Conservation (phyloP, 345 rosid species). For the Leavenworthia alabamica region DNA sequence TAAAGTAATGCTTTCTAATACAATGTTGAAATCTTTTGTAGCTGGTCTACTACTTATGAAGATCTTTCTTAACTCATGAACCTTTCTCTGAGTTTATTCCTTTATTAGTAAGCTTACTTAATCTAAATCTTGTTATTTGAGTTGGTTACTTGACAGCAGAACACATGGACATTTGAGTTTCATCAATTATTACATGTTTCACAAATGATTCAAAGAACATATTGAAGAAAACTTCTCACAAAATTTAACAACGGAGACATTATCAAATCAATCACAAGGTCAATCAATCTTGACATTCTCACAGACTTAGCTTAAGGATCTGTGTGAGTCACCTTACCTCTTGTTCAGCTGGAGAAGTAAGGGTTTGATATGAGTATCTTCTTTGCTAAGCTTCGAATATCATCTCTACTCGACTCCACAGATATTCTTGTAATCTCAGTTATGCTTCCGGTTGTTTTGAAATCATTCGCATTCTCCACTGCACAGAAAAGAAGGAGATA, state of each 20-base stretch:
- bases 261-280: conserved; percentile 19
- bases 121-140: not conserved
- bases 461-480: conserved; percentile 68
- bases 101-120: conserved; percentile 59
- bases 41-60: conserved; percentile 88
- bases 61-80: conserved; percentile 65
- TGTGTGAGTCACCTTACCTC: conserved; percentile 5
- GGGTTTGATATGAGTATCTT: conserved; percentile 60
- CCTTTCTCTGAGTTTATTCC: conserved; percentile 82
- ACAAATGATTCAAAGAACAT: conserved; percentile 4
- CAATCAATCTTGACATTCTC: conserved; percentile 24
- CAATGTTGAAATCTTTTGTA: conserved; percentile 42
- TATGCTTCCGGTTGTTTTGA: conserved; percentile 49
- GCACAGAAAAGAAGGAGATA: conserved; percentile 20
- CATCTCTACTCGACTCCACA: conserved; percentile 76
- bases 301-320: conserved; percentile 17
- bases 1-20: not conserved
- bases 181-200: not conserved
- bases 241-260: too few relatives aligned
- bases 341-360: conserved; percentile 27
- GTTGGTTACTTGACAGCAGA: not conserved
- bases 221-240: not conserved
- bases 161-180: conserved; percentile 1
- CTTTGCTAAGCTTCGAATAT: conserved; percentile 78
- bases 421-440: conserved; percentile 63